Percentiles rank a stretch among this genome's conserved stretches.
phyloP scores from a whole-genome alignment of 2,329 filamentous ascomycete species.

The Hypoxylon sp. region DNA sequence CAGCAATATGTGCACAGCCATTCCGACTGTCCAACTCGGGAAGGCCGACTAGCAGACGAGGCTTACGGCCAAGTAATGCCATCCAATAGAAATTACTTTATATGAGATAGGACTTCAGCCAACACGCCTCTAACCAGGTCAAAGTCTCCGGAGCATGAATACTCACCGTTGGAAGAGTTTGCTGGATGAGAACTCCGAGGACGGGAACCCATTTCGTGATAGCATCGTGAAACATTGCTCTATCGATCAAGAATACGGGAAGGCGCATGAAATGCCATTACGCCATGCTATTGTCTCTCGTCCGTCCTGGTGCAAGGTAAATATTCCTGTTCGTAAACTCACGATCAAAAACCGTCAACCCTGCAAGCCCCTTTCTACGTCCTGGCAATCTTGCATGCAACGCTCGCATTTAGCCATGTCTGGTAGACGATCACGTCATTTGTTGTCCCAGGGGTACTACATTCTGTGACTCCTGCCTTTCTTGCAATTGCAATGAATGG shows the following conservation, averaged over 20 bases:
- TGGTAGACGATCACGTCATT: not conserved
- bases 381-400: not conserved
- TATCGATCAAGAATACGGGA: not conserved
- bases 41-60: slow-evolving; percentile 18
- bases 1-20: slow-evolving; percentile 12
- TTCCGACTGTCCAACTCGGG: slow-evolving; percentile 23
- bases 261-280: not conserved
- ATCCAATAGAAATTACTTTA: slow-evolving; percentile 21
- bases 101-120: slow-evolving; percentile 18
- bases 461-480: not conserved
- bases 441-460: not conserved
- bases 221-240: slow-evolving; percentile 3
- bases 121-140: slow-evolving; percentile 17
- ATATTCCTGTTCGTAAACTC: not conserved
- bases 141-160: too few species aligned
- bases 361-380: not conserved
- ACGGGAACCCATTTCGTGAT: slow-evolving; percentile 19
- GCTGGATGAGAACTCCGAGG: slow-evolving; percentile 13
- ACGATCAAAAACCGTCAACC: not conserved
- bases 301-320: not conserved
- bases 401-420: not conserved
- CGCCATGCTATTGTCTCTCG: not conserved
- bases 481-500: too few species aligned
- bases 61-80: slow-evolving; percentile 24
- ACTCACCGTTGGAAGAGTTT: slow-evolving; percentile 10